These are phyloP conservation scores for Erysimum cheiri DNA, from an alignment of 441 rosid species.

Conservation along the genomic window DNA sequence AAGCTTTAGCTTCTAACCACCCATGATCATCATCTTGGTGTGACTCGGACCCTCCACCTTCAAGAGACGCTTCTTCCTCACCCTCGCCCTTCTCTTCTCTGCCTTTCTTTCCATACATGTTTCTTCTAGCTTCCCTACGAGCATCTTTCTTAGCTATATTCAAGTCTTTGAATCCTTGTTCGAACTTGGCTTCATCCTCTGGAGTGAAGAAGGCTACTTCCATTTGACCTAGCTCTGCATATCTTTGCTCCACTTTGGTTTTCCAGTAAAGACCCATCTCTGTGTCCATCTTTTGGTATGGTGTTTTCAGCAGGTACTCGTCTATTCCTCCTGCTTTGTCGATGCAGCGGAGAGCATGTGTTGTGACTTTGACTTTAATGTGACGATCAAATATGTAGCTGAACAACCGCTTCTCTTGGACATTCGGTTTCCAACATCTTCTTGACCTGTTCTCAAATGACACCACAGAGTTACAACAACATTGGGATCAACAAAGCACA, in stretches of 20 bases:
- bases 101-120: conserved; percentile 50
- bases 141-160: conserved; percentile 69
- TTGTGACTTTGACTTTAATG: conserved; percentile 84
- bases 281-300: conserved; percentile 93
- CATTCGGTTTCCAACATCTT: conserved; percentile 95
- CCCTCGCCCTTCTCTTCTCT: conserved; percentile 49
- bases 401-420: conserved; percentile 91
- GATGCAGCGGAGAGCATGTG: conserved; percentile 91
- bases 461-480: conserved; percentile 23
- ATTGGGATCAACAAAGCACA: conserved; percentile 8
- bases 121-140: conserved; percentile 59
- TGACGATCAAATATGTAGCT: conserved; percentile 93
- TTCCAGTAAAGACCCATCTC: conserved; percentile 93
- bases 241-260: conserved; percentile 84
- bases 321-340: conserved; percentile 99
- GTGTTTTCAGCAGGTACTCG: conserved; percentile 92
- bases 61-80: conserved; percentile 46
- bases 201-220: conserved; percentile 72
- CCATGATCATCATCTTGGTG: conserved; percentile 50
- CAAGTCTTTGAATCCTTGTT: conserved; percentile 77
- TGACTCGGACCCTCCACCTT: conserved; percentile 46
- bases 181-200: conserved; percentile 82
- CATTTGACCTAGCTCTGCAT: conserved; percentile 82
- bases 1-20: conserved; percentile 50
- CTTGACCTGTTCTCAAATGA: conserved; percentile 58